phyloP scores from a whole-genome alignment of 495 filamentous ascomycete species.

The Hypoxylon lienhwacheense region DNA sequence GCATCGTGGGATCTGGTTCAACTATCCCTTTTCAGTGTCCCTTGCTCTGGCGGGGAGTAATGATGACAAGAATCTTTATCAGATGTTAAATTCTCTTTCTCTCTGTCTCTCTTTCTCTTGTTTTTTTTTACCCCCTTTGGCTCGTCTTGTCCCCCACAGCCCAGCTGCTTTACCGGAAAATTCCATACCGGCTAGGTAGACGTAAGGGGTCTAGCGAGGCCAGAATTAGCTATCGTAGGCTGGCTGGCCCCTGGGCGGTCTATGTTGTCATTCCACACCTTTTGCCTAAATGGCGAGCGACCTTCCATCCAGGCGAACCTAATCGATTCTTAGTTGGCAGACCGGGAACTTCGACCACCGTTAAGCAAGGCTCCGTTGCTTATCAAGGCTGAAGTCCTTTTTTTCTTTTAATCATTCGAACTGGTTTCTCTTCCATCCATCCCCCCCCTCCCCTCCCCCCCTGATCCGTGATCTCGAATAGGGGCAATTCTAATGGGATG shows the following conservation, averaged over 20 bases:
- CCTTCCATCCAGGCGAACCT: slow-evolving; percentile 30
- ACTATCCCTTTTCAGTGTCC: slow-evolving; percentile 17
- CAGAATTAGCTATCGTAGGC: slow-evolving; percentile 26
- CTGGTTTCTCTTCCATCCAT: not conserved
- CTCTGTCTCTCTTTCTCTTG: not conserved
- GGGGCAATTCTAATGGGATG: slow-evolving; percentile 11
- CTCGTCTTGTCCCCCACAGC: too few relatives aligned
- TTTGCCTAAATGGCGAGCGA: slow-evolving; percentile 38
- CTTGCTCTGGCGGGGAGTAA: slow-evolving; percentile 8
- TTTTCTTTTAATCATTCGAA: slow-evolving; percentile 7
- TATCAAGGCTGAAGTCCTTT: slow-evolving; percentile 24
- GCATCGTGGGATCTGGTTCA: slow-evolving; percentile 20
- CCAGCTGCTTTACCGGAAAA: slow-evolving; percentile 19
- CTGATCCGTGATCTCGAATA: not conserved
- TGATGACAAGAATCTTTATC: slow-evolving; percentile 7
- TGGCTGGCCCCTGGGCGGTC: slow-evolving; percentile 15
- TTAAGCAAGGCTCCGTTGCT: slow-evolving; percentile 26
- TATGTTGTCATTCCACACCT: slow-evolving; percentile 37
- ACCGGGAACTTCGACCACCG: slow-evolving; percentile 6
- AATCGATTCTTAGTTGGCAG: slow-evolving; percentile 22
- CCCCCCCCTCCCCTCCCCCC: slow-evolving; percentile 1
- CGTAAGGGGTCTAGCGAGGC: slow-evolving; percentile 16
- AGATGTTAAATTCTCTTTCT: not conserved
- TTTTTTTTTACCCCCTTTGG: too few relatives aligned
- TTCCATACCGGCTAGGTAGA: slow-evolving; percentile 26